Evolutionary conservation across 805 yeast genomes (phyloP).

Genomic region (Kodamaea fukazawae): DNA sequence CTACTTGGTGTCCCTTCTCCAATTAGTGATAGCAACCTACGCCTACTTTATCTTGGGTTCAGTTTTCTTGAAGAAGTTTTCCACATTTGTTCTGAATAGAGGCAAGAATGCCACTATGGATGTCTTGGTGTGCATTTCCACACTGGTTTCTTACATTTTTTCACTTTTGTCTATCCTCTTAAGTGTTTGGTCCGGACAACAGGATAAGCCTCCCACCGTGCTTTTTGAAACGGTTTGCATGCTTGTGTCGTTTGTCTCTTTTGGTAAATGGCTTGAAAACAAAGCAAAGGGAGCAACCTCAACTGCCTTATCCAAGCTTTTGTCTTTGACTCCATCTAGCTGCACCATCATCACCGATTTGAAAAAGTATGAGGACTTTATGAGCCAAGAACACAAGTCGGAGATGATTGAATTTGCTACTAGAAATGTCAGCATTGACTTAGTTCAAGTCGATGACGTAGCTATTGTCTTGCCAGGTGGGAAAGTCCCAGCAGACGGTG

Average conservation of each 20-base stretch:
- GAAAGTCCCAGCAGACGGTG: slow-evolving; percentile 90
- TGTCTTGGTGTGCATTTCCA: slow-evolving; percentile 78
- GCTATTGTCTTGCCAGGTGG: slow-evolving; percentile 82
- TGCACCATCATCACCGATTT: slow-evolving; percentile 61
- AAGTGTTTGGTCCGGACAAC: slow-evolving; percentile 43
- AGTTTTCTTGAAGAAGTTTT: slow-evolving; percentile 63
- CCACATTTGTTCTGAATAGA: slow-evolving; percentile 61
- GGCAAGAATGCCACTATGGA: slow-evolving; percentile 80
- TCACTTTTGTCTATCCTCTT: slow-evolving; percentile 62
- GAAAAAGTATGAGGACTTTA: slow-evolving; percentile 20
- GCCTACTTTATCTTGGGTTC: slow-evolving; percentile 67
- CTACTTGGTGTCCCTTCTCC: slow-evolving; percentile 59
- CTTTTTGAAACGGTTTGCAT: slow-evolving; percentile 85
- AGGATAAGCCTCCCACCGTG: slow-evolving; percentile 55
- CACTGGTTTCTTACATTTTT: slow-evolving; percentile 72
- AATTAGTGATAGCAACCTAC: slow-evolving; percentile 54
- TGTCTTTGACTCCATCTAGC: slow-evolving; percentile 75
- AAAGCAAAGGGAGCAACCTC: slow-evolving; percentile 93
- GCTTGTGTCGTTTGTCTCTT: slow-evolving; percentile 77
- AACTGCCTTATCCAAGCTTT: slow-evolving; percentile 74
- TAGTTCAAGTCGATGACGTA: slow-evolving; percentile 73
- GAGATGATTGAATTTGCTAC: slow-evolving; percentile 33
- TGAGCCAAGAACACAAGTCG: slow-evolving; percentile 7
- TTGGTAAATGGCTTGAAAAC: slow-evolving; percentile 91
- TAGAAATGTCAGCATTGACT: slow-evolving; percentile 63